Evolutionary conservation across 2,329 filamentous ascomycete species (phyloP), one percentile per base, ranked within the genome.

Genomic region (Monilinia polystroma): DNA sequence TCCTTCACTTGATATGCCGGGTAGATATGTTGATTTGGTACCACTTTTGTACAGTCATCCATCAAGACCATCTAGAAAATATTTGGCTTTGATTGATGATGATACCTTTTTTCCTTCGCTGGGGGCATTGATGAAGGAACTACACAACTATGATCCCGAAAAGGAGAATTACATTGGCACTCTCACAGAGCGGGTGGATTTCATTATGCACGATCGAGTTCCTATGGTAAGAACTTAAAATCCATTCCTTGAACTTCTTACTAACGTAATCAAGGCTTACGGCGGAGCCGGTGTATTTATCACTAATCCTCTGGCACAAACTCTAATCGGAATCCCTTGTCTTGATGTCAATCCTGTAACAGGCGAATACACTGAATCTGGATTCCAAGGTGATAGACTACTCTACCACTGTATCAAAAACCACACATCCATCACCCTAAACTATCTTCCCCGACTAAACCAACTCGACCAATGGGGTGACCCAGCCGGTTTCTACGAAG

Each of bases 11-110:
- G 82, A 85, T 72, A 87, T 86, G 84, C 83, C 84, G 2, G 84
- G 85, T 35, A 82, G 85, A 68, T 87, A 87, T 72, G 77, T 87
- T 35, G 82, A 81, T 4, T 78, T 87, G 1, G 82, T 85, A 2
- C 82, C 82, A 1, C 81, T 81, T 2, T 75, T 87, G 38, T 85
- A 83, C 76, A 82, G 81, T 59, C 83, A 86, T 71, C 80, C 73
- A 4, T 71, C 71, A 0, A 66, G 70, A 2, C 43, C 64, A 14
- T 35, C 57, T 18, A 71, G 73, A 38, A 74, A 75, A 65, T 76
- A 72, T 55, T 70, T 76, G 43, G 68, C 68, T n/a, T 72, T 76
- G 23, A 72, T 76, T 53, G 75, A 76, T 55, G 75, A 76, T 63
- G 75, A 76, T 64, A 76, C 75, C 11, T 76, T 76, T 67, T 76